Conservation (phyloP, 495 filamentous ascomycete genomes). For the Neurospora pannonica region DNA sequence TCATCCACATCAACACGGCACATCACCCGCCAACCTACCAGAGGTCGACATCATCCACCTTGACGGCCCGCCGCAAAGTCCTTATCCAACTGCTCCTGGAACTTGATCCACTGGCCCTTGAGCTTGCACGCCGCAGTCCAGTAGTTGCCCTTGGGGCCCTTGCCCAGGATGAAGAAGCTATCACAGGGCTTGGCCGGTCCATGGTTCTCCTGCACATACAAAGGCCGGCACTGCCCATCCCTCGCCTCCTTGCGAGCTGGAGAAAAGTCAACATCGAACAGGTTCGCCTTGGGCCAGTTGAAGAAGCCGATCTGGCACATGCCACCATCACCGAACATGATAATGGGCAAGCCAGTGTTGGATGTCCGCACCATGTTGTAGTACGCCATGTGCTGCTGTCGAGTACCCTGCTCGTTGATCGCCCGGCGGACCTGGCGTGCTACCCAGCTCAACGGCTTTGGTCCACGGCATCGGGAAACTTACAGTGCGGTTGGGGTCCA, state of each 20-base stretch:
- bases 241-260: constrained; percentile 16
- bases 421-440: constrained; percentile 27
- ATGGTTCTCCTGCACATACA: constrained; percentile 26
- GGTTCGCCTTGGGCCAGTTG: constrained; percentile 34
- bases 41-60: background rate
- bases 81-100: constrained; percentile 23
- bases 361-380: constrained; percentile 16
- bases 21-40: background rate
- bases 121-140: constrained; percentile 32
- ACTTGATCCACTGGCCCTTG: constrained; percentile 22
- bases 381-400: constrained; percentile 34
- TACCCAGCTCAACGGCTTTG: constrained; percentile 31
- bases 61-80: constrained; percentile 3
- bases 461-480: background rate
- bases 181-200: constrained; percentile 18
- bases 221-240: constrained; percentile 2
- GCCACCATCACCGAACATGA: constrained; percentile 30
- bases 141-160: constrained; percentile 41
- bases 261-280: constrained; percentile 35
- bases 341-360: constrained; percentile 12
- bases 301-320: constrained; percentile 32
- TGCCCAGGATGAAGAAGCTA: constrained; percentile 35
- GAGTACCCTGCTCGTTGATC: constrained; percentile 36
- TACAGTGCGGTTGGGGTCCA: constrained; percentile 11
- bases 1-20: too few species aligned